Conservation (phyloP, 352 stramenopile genomes). For the Pythium brachiatum region DNA sequence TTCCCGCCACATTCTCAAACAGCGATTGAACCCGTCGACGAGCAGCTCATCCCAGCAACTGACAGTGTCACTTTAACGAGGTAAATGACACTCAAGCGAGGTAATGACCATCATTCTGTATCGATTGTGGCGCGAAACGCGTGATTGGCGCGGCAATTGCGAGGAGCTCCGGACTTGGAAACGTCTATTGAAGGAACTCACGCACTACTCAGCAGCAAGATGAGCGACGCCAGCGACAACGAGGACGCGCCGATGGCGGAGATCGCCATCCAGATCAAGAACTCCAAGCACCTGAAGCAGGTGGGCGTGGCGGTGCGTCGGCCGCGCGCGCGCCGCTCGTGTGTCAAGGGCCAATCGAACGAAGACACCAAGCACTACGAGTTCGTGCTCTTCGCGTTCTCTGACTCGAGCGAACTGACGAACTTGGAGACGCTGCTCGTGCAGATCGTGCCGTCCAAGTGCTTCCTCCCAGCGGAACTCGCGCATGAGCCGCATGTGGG, state of each 20-base stretch:
- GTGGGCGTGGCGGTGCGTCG: constrained; percentile 74
- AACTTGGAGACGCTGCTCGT: constrained; percentile 85
- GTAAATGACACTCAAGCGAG: neutral
- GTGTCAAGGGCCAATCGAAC: constrained; percentile 59
- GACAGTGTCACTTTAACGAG: constrained; percentile 17
- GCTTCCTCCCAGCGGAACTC: constrained; percentile 60
- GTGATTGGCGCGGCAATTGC: neutral
- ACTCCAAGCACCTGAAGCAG: constrained; percentile 80
- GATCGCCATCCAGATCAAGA: constrained; percentile 79
- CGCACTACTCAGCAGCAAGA: constrained; percentile 9
- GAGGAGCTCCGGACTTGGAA: neutral
- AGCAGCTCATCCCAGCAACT: neutral
- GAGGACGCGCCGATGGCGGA: constrained; percentile 51
- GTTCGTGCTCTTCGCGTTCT: constrained; percentile 77
- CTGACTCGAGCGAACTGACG: constrained; percentile 78
- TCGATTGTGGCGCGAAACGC: constrained; percentile 3
- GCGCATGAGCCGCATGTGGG: constrained; percentile 52
- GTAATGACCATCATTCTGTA: constrained; percentile 7
- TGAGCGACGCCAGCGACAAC: constrained; percentile 35
- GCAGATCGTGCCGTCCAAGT: constrained; percentile 73
- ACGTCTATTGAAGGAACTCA: neutral
- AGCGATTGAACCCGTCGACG: neutral
- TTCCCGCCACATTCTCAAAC: constrained; percentile 24
- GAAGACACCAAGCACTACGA: constrained; percentile 87
- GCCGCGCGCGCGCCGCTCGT: constrained; percentile 66